Conservation (phyloP, 2,329 filamentous ascomycete species). For the Fusarium liriodendri region DNA sequence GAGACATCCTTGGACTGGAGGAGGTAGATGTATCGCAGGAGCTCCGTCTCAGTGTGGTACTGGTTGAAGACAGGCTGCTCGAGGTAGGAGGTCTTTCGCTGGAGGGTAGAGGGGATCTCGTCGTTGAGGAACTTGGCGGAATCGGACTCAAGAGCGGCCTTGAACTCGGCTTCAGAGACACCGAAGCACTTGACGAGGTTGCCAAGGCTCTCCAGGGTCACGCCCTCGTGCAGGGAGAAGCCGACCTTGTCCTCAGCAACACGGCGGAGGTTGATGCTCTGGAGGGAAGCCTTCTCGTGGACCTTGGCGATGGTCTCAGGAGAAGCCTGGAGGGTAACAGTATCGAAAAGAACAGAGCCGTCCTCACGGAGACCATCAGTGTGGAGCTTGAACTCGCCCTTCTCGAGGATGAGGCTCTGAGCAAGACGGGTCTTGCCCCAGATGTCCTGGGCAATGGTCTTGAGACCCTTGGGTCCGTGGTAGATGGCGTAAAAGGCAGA, state of each 20-base stretch:
- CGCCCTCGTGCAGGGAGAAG: slow-evolving; percentile 47
- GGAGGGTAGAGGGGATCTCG: slow-evolving; percentile 68
- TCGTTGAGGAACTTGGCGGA: slow-evolving; percentile 50
- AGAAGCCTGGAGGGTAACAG: slow-evolving; percentile 72
- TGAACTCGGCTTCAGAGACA: slow-evolving; percentile 41
- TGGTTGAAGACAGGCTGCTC: slow-evolving; percentile 95
- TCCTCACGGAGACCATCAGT: slow-evolving; percentile 67
- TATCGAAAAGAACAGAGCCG: slow-evolving; percentile 79
- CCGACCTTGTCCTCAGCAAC: slow-evolving; percentile 47
- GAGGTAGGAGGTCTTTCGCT: slow-evolving; percentile 79
- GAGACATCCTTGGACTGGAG: slow-evolving; percentile 95
- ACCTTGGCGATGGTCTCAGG: slow-evolving; percentile 40
- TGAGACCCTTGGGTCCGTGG: slow-evolving; percentile 87
- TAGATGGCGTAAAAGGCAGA: slow-evolving; percentile 94
- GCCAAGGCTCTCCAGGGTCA: slow-evolving; percentile 37
- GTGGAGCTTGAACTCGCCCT: slow-evolving; percentile 71
- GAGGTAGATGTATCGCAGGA: slow-evolving; percentile 92
- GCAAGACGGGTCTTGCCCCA: slow-evolving; percentile 75
- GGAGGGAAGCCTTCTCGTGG: slow-evolving; percentile 35
- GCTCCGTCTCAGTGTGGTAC: slow-evolving; percentile 93
- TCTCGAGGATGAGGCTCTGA: slow-evolving; percentile 58
- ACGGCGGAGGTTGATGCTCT: slow-evolving; percentile 44
- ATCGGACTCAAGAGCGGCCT: slow-evolving; percentile 41
- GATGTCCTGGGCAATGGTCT: slow-evolving; percentile 83
- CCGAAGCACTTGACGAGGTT: slow-evolving; percentile 41